phyloP scores from a whole-genome alignment of 176 grass and related monocot species.

The Oropetium thomaeum region DNA sequence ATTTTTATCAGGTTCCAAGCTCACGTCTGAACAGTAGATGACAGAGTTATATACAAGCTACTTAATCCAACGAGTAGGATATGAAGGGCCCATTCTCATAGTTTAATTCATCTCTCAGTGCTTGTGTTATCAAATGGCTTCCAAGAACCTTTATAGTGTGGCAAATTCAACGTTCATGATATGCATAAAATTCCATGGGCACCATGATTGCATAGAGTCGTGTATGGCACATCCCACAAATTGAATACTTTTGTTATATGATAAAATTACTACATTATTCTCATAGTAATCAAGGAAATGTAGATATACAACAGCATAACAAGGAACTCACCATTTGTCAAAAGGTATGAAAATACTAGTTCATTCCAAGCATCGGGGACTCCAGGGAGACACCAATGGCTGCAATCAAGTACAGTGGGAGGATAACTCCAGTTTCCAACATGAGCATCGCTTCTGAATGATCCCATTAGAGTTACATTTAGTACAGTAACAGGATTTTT shows the following conservation, averaged over 20 bases:
- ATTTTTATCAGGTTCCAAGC: neutral
- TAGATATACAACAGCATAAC: neutral
- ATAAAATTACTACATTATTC: neutral
- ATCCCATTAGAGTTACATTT: slow-evolving; percentile 88
- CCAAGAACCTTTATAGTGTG: slow-evolving; percentile 9
- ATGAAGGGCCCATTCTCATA: neutral
- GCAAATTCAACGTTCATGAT: neutral
- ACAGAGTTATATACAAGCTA: neutral
- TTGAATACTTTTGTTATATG: neutral
- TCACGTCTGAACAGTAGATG: neutral
- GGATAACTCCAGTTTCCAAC: slow-evolving; percentile 89
- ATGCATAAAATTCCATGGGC: neutral
- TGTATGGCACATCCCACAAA: neutral
- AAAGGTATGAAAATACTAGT: slow-evolving; percentile 73
- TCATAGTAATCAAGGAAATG: slow-evolving; percentile 7
- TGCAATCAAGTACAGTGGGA: slow-evolving; percentile 85
- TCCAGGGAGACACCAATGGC: slow-evolving; percentile 97
- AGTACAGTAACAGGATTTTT: slow-evolving; percentile 57
- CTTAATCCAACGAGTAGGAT: neutral
- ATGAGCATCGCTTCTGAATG: slow-evolving; percentile 82
- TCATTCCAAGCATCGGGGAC: slow-evolving; percentile 98
- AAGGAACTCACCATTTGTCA: slow-evolving; percentile 64
- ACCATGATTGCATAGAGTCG: neutral
- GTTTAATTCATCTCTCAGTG: neutral
- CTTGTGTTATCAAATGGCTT: neutral